A percentile compares a stretch with the other conserved stretches of the same genome.
Evolutionary conservation across 2,329 filamentous ascomycete species (phyloP).

Genomic region (Zymoseptoria crescenta): DNA sequence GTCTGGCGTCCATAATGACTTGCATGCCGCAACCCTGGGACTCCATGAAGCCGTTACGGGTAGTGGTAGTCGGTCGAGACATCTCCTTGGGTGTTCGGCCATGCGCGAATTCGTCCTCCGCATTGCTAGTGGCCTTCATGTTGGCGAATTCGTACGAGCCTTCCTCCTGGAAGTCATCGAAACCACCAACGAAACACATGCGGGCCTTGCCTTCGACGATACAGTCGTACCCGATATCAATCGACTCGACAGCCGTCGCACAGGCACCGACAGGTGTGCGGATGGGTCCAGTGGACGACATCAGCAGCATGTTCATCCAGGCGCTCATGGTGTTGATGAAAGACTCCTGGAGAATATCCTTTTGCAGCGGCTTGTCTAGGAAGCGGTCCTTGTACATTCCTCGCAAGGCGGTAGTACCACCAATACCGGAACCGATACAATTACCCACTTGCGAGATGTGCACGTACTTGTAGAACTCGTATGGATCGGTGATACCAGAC

Average conservation of each 20-base stretch:
- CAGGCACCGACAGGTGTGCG: conserved; percentile 98
- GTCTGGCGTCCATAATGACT: conserved; percentile 93
- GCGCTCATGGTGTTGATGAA: conserved; percentile 99
- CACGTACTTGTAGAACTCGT: conserved; percentile 99
- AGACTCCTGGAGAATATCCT: conserved; percentile 97
- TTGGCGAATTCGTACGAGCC: conserved; percentile 99
- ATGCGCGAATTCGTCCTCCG: conserved; percentile 90
- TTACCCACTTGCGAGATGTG: conserved; percentile 97
- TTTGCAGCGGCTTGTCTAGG: conserved; percentile 94
- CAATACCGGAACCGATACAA: conserved; percentile 96
- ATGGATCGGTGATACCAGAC: conserved; percentile 94
- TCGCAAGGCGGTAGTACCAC: conserved; percentile 81
- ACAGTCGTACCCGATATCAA: conserved; percentile 96
- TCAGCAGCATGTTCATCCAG: conserved; percentile 98
- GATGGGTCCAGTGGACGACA: conserved; percentile 95
- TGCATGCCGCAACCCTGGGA: conserved; percentile 98
- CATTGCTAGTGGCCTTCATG: conserved; percentile 99
- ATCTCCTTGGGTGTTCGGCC: conserved; percentile 94
- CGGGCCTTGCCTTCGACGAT: conserved; percentile 98
- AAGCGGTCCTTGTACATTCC: conserved; percentile 98
- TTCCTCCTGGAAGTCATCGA: conserved; percentile 98
- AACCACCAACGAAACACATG: conserved; percentile 94
- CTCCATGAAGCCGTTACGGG: conserved; percentile 97
- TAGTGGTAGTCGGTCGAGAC: conserved; percentile 95
- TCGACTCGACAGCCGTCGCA: conserved; percentile 91